phyloP scores from a whole-genome alignment of 2,329 filamentous ascomycete genomes.

The Pestalotiopsis sp. region DNA sequence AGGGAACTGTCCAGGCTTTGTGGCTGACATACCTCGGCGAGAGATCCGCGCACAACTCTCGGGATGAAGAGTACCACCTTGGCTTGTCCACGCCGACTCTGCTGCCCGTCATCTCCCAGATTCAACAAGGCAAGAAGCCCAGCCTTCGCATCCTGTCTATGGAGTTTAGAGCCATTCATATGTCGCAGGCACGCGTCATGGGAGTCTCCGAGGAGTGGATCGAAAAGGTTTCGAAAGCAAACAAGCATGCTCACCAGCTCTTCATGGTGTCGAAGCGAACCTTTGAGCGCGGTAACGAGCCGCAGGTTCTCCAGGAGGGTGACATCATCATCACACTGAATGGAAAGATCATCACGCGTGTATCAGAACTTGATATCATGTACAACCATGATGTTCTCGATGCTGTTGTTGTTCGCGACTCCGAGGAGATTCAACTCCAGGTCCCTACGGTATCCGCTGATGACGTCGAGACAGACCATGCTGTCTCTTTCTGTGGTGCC shows the following conservation, averaged over 20 bases:
- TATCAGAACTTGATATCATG: conserved; percentile 94
- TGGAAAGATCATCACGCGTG: conserved; percentile 87
- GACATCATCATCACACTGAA: conserved; percentile 93
- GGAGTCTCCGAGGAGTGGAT: conserved; percentile 97
- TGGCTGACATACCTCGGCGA: conserved; percentile 98
- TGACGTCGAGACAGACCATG: conserved; percentile 89
- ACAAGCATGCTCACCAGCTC: conserved; percentile 90
- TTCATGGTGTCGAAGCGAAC: conserved; percentile 97
- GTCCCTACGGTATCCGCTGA: conserved; percentile 86
- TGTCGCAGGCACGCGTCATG: conserved; percentile 97
- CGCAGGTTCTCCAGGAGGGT: conserved; percentile 75
- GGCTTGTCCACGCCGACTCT: conserved; percentile 88
- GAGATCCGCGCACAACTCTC: conserved; percentile 73
- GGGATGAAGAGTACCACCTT: conserved; percentile 96
- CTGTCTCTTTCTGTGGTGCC: conserved; percentile 93
- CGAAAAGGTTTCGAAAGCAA: conserved; percentile 81
- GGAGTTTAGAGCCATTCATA: conserved; percentile 92
- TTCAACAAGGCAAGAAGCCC: conserved; percentile 78
- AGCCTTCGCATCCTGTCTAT: conserved; percentile 89
- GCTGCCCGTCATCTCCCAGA: conserved; percentile 83
- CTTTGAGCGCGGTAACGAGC: conserved; percentile 57
- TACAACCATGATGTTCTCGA: conserved; percentile 85
- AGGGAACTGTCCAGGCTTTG: conserved; percentile 90
- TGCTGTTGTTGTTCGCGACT: conserved; percentile 84
- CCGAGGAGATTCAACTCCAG: conserved; percentile 74